Conservation (phyloP, 1,284 basidiomycete genomes). For the Sutorius eximius region DNA sequence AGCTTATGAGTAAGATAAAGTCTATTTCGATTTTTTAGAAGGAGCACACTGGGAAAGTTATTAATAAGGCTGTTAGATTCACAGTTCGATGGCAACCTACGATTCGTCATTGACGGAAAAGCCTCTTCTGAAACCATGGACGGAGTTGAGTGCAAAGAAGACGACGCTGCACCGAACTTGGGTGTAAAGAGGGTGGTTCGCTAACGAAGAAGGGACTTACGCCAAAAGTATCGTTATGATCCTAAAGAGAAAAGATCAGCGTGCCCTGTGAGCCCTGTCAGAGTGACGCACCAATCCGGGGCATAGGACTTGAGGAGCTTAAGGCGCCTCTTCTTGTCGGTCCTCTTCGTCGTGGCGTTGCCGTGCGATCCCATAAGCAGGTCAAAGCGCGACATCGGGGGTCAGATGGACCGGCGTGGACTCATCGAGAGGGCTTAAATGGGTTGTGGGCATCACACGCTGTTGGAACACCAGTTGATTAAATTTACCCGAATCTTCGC, state of each 20-base stretch:
- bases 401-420: background rate
- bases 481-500: background rate
- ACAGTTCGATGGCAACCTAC: slow-evolving; percentile 37
- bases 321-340: slow-evolving; percentile 38
- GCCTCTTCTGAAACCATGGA: slow-evolving; percentile 80
- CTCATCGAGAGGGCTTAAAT: background rate
- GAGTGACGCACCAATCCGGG: slow-evolving; percentile 63
- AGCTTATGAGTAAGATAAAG: no score
- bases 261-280: background rate
- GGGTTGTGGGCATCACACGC: background rate
- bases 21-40: no score
- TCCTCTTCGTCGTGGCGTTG: slow-evolving; percentile 16
- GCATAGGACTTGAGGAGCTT: slow-evolving; percentile 60
- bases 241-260: slow-evolving; percentile 42
- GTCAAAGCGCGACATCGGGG: slow-evolving; percentile 20
- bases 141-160: slow-evolving; percentile 68
- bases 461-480: background rate
- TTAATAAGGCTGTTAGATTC: background rate
- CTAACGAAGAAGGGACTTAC: slow-evolving; percentile 45
- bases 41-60: no score
- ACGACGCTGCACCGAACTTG: slow-evolving; percentile 46
- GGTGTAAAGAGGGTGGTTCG: background rate
- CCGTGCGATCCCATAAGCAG: slow-evolving; percentile 1
- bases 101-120: slow-evolving; percentile 84
- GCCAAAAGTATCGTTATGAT: slow-evolving; percentile 65